Conservation (phyloP, 225 moss, liverwort and hornwort genomes). For the Pseudisothecium myosuroides region DNA sequence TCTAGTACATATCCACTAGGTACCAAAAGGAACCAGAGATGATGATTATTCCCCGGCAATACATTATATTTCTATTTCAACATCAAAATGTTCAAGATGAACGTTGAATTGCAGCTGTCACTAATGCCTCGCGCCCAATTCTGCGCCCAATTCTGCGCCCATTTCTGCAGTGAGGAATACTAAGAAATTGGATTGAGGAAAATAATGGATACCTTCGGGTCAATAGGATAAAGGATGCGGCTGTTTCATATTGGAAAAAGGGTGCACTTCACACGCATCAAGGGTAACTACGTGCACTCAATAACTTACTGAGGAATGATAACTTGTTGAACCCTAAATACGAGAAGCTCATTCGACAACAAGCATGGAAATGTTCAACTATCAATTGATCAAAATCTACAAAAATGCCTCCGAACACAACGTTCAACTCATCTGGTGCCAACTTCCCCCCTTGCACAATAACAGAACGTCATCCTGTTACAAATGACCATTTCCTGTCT, state of each 20-base stretch:
- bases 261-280: neutral
- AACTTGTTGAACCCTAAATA: neutral
- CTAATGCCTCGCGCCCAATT: neutral
- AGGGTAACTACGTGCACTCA: neutral
- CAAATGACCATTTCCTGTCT: slow-evolving; percentile 10
- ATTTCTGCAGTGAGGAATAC: neutral
- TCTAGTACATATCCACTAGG: neutral
- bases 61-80: neutral
- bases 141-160: neutral
- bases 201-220: neutral
- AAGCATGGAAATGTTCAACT: neutral
- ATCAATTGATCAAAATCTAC: slow-evolving; percentile 2
- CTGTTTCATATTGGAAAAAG: neutral
- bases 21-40: neutral
- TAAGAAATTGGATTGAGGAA: neutral
- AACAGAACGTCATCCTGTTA: neutral
- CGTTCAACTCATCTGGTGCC: neutral
- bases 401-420: slow-evolving; percentile 14
- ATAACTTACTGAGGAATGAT: neutral
- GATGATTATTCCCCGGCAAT: neutral
- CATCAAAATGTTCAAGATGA: neutral
- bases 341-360: neutral
- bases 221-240: neutral
- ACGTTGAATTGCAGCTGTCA: neutral
- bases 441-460: neutral